Conservation (phyloP, 2,329 filamentous ascomycete species). For the Hymenoscyphus fructigenus region DNA sequence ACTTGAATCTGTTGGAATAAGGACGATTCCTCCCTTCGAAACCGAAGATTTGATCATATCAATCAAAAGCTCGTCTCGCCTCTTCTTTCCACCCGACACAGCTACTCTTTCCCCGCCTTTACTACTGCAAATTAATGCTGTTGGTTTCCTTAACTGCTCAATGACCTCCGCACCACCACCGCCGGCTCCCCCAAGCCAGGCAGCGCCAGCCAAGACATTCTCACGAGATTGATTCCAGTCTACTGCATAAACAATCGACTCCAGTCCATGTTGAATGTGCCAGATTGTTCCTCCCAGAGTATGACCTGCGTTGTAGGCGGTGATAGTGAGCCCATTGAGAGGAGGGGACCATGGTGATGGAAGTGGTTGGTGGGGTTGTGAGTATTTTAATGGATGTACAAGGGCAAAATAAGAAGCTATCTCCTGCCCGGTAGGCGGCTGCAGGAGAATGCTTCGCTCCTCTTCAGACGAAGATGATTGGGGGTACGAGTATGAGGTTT, state of each 20-base stretch:
- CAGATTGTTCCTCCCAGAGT: constrained; percentile 97
- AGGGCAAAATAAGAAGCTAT: constrained; percentile 89
- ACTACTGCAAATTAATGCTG: constrained; percentile 88
- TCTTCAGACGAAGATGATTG: constrained; percentile 50
- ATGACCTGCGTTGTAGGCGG: constrained; percentile 94
- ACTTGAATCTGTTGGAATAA: constrained; percentile 93
- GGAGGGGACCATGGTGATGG: constrained; percentile 86
- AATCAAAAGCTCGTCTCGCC: constrained; percentile 81
- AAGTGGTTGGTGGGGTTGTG: constrained; percentile 88
- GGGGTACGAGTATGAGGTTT: constrained; percentile 55
- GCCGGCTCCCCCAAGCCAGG: constrained; percentile 83
- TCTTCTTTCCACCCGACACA: constrained; percentile 70
- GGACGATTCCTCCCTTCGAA: constrained; percentile 79
- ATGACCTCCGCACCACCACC: constrained; percentile 85
- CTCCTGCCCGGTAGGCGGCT: constrained; percentile 79
- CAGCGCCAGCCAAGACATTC: constrained; percentile 89
- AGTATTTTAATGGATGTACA: constrained; percentile 93
- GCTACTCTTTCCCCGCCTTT: constrained; percentile 72
- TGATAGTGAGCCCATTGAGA: constrained; percentile 87
- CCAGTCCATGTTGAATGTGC: constrained; percentile 95
- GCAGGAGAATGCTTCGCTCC: constrained; percentile 54
- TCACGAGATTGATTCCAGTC: constrained; percentile 99
- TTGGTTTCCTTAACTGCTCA: constrained; percentile 89
- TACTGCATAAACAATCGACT: constrained; percentile 95
- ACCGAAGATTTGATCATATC: constrained; percentile 79